These are phyloP conservation scores for Calocybe indica DNA, from an alignment of 768 basidiomycete species.

Conservation along the genomic window DNA sequence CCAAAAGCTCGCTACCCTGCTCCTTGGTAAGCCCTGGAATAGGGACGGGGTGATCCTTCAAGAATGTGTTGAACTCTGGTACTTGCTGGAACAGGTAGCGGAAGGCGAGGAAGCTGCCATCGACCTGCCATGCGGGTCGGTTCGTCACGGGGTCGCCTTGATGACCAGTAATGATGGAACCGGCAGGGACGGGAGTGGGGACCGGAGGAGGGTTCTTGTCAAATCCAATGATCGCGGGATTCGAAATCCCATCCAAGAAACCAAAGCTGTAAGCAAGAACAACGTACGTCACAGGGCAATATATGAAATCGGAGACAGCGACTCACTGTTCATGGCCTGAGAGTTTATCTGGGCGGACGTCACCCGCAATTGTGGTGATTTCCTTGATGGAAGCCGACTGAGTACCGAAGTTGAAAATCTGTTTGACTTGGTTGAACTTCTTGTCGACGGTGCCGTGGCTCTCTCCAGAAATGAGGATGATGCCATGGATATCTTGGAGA, in stretches of 20 bases:
- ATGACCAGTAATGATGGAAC: slow-evolving; percentile 38
- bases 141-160: slow-evolving; percentile 27
- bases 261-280: slow-evolving; percentile 32
- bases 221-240: slow-evolving; percentile 40
- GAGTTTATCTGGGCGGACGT: slow-evolving; percentile 36
- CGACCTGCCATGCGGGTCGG: slow-evolving; percentile 38
- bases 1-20: slow-evolving; percentile 42
- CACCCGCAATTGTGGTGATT: slow-evolving; percentile 29
- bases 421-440: slow-evolving; percentile 25
- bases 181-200: slow-evolving; percentile 32
- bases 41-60: slow-evolving; percentile 32
- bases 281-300: not conserved
- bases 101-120: slow-evolving; percentile 49
- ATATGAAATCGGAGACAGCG: not conserved
- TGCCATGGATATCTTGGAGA: slow-evolving; percentile 38
- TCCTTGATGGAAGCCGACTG: slow-evolving; percentile 28
- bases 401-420: slow-evolving; percentile 26
- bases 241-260: slow-evolving; percentile 46
- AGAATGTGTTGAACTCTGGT: slow-evolving; percentile 44
- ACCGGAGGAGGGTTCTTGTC: slow-evolving; percentile 28
- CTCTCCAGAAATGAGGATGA: slow-evolving; percentile 45
- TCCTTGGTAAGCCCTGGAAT: slow-evolving; percentile 26
- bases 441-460: slow-evolving; percentile 29
- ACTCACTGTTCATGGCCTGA: slow-evolving; percentile 44
- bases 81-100: slow-evolving; percentile 47